Percentiles rank a stretch among this genome's conserved stretches.
These are phyloP conservation scores for Davidsoniella virescens DNA, from an alignment of 2,329 filamentous ascomycete genomes.

Conservation along the genomic window DNA sequence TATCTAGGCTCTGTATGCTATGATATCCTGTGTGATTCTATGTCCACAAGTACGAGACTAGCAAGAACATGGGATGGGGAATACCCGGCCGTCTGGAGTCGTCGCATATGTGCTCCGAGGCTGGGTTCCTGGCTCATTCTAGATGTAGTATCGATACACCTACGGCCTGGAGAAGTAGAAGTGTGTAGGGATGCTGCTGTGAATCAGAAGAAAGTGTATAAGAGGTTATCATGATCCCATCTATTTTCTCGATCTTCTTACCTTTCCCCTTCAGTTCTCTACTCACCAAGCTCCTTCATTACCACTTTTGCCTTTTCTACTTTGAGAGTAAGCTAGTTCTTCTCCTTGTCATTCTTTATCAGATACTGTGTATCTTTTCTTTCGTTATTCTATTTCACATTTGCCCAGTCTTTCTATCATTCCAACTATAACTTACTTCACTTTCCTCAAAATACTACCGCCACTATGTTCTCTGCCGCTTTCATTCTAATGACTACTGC, in stretches of 20 bases:
- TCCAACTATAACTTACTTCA: constrained; percentile 2
- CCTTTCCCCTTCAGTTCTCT: constrained; percentile 9
- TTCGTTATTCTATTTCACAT: neutral
- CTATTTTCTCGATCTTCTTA: neutral
- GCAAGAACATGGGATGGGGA: too few species aligned
- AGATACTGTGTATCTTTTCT: constrained; percentile 3
- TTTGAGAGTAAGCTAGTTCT: too few species aligned
- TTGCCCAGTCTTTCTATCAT: neutral
- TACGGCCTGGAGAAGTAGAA: too few species aligned
- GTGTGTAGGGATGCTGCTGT: too few species aligned
- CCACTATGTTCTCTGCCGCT: constrained; percentile 13
- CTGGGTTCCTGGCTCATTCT: too few species aligned
- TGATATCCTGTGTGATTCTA: too few species aligned
- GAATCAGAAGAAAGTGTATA: neutral
- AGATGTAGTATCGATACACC: too few species aligned
- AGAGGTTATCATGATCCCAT: constrained; percentile 1
- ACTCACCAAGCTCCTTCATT: neutral
- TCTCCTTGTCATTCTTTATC: too few species aligned
- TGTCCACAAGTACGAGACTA: too few species aligned
- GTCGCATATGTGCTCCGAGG: too few species aligned
- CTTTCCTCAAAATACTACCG: neutral
- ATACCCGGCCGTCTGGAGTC: too few species aligned
- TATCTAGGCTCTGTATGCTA: too few species aligned
- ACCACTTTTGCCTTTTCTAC: neutral
- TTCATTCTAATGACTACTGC: constrained; percentile 19